Conservation (phyloP, 2,329 filamentous ascomycete species). For the Cladosporium velox region DNA sequence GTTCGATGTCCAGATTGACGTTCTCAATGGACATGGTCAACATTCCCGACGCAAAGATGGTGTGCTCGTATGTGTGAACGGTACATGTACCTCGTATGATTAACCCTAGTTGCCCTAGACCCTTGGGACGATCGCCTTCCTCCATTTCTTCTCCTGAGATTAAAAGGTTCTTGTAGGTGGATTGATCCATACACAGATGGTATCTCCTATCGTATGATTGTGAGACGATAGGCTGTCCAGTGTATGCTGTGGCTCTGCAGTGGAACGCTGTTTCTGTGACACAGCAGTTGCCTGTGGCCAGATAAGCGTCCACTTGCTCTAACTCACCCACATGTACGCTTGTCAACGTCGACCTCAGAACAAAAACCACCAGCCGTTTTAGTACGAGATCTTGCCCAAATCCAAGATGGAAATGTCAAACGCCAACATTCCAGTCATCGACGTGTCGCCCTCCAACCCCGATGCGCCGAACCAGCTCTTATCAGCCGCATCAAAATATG, state of each 20-base stretch:
- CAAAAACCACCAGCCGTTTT: too few species aligned
- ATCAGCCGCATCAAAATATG: constrained; percentile 76
- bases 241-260: background rate
- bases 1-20: background rate
- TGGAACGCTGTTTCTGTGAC: background rate
- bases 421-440: constrained; percentile 73
- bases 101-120: background rate
- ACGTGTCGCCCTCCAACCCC: constrained; percentile 64
- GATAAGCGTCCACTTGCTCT: background rate
- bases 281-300: background rate
- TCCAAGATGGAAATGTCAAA: background rate
- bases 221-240: background rate
- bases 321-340: background rate
- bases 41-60: background rate
- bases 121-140: background rate
- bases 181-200: background rate
- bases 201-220: background rate
- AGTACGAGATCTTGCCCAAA: too few species aligned
- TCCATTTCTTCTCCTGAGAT: background rate
- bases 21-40: background rate
- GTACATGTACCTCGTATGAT: too few species aligned
- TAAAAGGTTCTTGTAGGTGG: background rate
- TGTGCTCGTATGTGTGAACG: background rate
- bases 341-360: background rate
- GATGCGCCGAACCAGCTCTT: constrained; percentile 70